Conservation (phyloP, 768 basidiomycete genomes). For the Pholiota molesta region DNA sequence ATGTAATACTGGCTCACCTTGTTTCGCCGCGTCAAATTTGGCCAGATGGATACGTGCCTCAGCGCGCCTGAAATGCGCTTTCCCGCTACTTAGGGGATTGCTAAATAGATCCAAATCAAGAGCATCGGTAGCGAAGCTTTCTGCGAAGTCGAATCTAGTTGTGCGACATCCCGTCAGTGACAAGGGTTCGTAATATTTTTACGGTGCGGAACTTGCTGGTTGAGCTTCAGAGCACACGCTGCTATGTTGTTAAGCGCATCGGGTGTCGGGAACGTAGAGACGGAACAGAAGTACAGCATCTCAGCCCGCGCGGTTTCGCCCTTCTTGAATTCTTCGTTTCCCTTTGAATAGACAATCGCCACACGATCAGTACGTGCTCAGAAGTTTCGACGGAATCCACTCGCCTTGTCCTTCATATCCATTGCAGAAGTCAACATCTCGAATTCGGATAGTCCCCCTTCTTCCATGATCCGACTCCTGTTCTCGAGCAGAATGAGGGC, state of each 20-base stretch:
- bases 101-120: background rate
- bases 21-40: background rate
- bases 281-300: background rate
- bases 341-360: background rate
- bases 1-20: background rate
- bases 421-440: conserved; percentile 16
- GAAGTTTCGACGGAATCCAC: background rate
- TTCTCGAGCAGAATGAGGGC: conserved; percentile 13
- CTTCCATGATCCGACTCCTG: conserved; percentile 14
- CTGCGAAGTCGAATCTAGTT: background rate
- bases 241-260: background rate
- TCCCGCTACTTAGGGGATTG: background rate
- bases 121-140: background rate
- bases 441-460: conserved; percentile 11
- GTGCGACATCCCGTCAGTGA: too few relatives aligned
- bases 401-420: conserved; percentile 6
- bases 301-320: background rate
- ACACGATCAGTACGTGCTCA: too few relatives aligned
- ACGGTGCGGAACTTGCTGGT: background rate
- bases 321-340: background rate
- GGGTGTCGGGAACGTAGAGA: background rate
- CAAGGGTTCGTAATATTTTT: too few relatives aligned
- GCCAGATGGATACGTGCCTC: background rate
- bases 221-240: background rate
- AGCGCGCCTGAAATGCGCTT: background rate